Conservation (phyloP, 495 filamentous ascomycete genomes). For the Penicillium salamii region DNA sequence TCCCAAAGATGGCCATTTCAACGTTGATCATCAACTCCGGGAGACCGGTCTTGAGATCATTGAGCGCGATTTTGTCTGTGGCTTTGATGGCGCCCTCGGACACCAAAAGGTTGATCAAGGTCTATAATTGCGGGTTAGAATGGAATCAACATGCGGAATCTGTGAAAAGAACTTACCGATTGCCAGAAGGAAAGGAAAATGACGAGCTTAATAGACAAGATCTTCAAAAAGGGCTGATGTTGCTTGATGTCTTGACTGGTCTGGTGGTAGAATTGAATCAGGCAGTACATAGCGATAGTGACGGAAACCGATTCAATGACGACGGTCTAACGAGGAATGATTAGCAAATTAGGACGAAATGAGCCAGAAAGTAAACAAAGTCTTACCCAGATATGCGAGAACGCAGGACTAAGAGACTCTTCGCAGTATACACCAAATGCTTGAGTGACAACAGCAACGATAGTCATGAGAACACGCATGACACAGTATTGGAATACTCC, state of each 20-base stretch:
- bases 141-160: too few relatives aligned
- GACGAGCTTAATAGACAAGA: slow-evolving; percentile 86
- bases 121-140: slow-evolving; percentile 27
- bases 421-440: slow-evolving; percentile 71
- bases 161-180: slow-evolving; percentile 53
- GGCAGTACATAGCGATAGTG: slow-evolving; percentile 84
- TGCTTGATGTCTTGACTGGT: slow-evolving; percentile 64
- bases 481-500: slow-evolving; percentile 90
- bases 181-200: slow-evolving; percentile 98
- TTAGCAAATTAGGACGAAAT: slow-evolving; percentile 25
- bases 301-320: slow-evolving; percentile 71
- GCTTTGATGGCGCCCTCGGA: slow-evolving; percentile 60
- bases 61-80: slow-evolving; percentile 57
- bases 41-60: slow-evolving; percentile 78
- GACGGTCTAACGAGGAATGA: slow-evolving; percentile 47
- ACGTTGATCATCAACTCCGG: slow-evolving; percentile 76
- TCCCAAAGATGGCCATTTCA: slow-evolving; percentile 81
- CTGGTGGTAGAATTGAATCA: slow-evolving; percentile 88
- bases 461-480: slow-evolving; percentile 78
- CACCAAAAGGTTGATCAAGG: slow-evolving; percentile 67
- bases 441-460: slow-evolving; percentile 73
- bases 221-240: slow-evolving; percentile 75
- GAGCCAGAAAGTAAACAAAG: slow-evolving; percentile 46
- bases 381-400: slow-evolving; percentile 80
- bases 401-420: slow-evolving; percentile 69